phyloP scores from a whole-genome alignment of 371 early-diverging fungal genomes.

The Rhizomucor miehei region DNA sequence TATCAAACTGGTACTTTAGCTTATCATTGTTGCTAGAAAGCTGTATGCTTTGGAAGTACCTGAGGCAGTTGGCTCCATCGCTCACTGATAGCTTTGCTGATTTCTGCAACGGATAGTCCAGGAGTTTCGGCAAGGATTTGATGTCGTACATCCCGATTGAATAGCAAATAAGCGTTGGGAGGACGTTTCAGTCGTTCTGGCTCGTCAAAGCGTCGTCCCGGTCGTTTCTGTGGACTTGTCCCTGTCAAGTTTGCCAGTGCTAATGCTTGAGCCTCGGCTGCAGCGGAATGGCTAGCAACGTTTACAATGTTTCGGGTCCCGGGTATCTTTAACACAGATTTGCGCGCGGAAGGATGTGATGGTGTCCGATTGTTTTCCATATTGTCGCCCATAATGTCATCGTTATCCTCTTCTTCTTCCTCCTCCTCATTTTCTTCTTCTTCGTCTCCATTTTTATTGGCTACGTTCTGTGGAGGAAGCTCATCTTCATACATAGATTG shows the following conservation, averaged over 20 bases:
- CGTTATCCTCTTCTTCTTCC: too few species aligned
- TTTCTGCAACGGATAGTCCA: constrained; percentile 55
- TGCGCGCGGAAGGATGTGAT: too few species aligned
- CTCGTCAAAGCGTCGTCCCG: neutral
- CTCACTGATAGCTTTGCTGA: constrained; percentile 57
- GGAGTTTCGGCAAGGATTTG: constrained; percentile 52
- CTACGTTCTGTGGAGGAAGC: too few species aligned
- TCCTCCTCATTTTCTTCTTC: too few species aligned
- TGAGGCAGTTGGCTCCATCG: constrained; percentile 48
- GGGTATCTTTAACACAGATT: too few species aligned
- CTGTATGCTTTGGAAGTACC: constrained; percentile 11
- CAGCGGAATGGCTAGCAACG: constrained; percentile 13
- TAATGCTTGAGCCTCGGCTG: constrained; percentile 15
- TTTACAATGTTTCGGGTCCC: constrained; percentile 6
- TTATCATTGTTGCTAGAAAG: neutral
- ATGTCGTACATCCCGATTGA: constrained; percentile 63
- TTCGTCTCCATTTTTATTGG: too few species aligned
- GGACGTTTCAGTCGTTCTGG: constrained; percentile 54
- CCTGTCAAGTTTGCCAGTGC: constrained; percentile 3
- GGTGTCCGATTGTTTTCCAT: too few species aligned
- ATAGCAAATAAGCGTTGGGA: constrained; percentile 64
- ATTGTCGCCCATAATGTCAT: too few species aligned
- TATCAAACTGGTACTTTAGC: neutral
- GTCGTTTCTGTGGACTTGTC: too few species aligned
- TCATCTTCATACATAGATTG: too few species aligned